These are phyloP conservation scores for Triticum timopheevii DNA, from an alignment of 176 grass and related monocot species.

Conservation along the genomic window DNA sequence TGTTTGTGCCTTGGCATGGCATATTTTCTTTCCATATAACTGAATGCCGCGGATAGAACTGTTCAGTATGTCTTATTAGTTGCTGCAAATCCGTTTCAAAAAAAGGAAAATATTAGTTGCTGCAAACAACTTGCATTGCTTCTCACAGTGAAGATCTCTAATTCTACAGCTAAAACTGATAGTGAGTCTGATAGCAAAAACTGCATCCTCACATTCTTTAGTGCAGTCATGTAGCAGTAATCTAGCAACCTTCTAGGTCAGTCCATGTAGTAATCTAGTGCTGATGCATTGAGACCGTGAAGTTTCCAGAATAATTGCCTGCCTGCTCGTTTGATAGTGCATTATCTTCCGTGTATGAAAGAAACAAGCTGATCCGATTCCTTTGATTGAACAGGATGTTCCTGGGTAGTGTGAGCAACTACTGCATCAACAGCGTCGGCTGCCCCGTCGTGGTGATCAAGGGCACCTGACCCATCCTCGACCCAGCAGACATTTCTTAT, in stretches of 20 bases:
- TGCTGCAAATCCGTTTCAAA: not conserved
- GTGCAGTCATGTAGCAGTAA: not conserved
- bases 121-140: not conserved
- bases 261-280: not conserved
- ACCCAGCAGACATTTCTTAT: slow-evolving; percentile 22
- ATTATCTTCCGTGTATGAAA: not conserved
- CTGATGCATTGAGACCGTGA: not conserved
- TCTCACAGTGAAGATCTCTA: not conserved
- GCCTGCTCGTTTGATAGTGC: not conserved
- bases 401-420: slow-evolving; percentile 83
- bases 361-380: not conserved
- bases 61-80: not conserved
- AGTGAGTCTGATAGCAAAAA: not conserved
- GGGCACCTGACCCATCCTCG: slow-evolving; percentile 37
- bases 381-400: slow-evolving; percentile 58
- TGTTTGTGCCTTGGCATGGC: not conserved
- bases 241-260: not conserved
- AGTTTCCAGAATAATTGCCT: not conserved
- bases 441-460: slow-evolving; percentile 74
- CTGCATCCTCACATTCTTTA: not conserved
- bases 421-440: slow-evolving; percentile 69
- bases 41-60: not conserved
- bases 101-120: not conserved
- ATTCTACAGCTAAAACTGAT: not conserved
- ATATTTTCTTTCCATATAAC: not conserved